Evolutionary conservation across 2,329 filamentous ascomycete genomes (phyloP), one percentile per base, ranked within the genome.

Genomic region (Curvularia sp.): DNA sequence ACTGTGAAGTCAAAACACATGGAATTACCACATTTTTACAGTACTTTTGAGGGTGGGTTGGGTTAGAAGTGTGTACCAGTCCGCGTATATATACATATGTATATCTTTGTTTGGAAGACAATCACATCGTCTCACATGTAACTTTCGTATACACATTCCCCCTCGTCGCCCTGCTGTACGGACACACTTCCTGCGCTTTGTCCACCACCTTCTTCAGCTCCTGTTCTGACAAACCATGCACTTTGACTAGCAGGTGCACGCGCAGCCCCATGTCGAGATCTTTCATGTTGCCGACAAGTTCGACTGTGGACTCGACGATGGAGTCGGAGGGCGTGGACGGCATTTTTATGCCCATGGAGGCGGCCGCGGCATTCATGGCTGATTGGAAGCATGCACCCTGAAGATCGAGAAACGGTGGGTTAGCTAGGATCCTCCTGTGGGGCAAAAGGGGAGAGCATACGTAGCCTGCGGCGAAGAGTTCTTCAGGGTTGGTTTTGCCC

Each of bases 391-490:
- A 48, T 48, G 44, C 44, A 18, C 44, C 44, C 44, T 48, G 18
- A 4, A 9, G 2, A 5, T 18, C 8, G 15, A 9, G 13, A 18
- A 18, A 38, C 5, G 13, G 15, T 3, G 1, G 6, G 35, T 38
- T 28, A 44, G 24, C n/a, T 1, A 4, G 3, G n/a, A 8, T 26
- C 5, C 22, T 13, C 2, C 5, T 7, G 18, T 15, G n/a, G 12
- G 7, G 26, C 0, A 5, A 7, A 18, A 5, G 4, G 2, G 1
- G 20, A 12, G 15, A 6, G 18, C 35, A 10, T n/a, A 81, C 81
- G 58, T 81, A 82, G 22, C 80, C 80, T 0, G 80, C 80, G 0
- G 80, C 79, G 58, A 82, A 82, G 1, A 83, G 76, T 61, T 82
- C 80, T 67, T 82, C 80, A 0, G 67, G 67, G 24, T 70, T 77